A percentile compares a stretch with the other conserved stretches of the same genome.
Evolutionary conservation across 2,329 filamentous ascomycete genomes (phyloP).

Genomic region (Cladosporium colombiae): DNA sequence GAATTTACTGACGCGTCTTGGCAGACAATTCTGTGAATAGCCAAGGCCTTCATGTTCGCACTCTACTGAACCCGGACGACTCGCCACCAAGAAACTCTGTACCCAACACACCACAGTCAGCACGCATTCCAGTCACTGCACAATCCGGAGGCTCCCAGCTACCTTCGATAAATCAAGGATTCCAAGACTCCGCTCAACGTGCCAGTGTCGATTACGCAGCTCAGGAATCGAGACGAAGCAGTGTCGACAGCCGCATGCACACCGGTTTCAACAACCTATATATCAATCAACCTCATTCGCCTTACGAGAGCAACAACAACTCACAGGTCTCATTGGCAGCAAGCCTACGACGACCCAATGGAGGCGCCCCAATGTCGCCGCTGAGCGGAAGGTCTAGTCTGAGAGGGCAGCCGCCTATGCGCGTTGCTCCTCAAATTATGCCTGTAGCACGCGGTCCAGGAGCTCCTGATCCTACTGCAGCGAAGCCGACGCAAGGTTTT

Average conservation of each 20-base stretch:
- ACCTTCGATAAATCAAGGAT: conserved; percentile 60
- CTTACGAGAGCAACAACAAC: conserved; percentile 75
- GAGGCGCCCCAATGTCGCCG: conserved; percentile 48
- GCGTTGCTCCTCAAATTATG: conserved; percentile 74
- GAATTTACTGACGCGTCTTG: neutral
- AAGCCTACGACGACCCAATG: conserved; percentile 59
- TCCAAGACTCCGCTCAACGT: conserved; percentile 42
- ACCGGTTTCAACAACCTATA: conserved; percentile 69
- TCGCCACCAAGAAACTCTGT: conserved; percentile 46
- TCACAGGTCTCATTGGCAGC: conserved; percentile 75
- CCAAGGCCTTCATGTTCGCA: conserved; percentile 52
- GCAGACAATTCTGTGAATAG: conserved; percentile 44
- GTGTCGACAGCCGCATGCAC: conserved; percentile 77
- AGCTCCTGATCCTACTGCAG: conserved; percentile 64
- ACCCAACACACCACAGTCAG: conserved; percentile 47
- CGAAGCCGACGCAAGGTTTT: conserved; percentile 78
- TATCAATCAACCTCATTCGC: conserved; percentile 63
- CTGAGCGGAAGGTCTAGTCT: conserved; percentile 38
- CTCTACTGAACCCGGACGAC: conserved; percentile 53
- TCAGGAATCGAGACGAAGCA: conserved; percentile 68
- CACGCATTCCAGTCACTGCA: conserved; percentile 41
- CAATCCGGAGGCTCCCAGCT: conserved; percentile 40
- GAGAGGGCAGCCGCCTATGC: conserved; percentile 48
- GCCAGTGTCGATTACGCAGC: conserved; percentile 54
- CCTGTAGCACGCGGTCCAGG: conserved; percentile 64